Base-by-base conservation (phyloP, 306 rosid species). In the Cucurbita pepo region DNA sequence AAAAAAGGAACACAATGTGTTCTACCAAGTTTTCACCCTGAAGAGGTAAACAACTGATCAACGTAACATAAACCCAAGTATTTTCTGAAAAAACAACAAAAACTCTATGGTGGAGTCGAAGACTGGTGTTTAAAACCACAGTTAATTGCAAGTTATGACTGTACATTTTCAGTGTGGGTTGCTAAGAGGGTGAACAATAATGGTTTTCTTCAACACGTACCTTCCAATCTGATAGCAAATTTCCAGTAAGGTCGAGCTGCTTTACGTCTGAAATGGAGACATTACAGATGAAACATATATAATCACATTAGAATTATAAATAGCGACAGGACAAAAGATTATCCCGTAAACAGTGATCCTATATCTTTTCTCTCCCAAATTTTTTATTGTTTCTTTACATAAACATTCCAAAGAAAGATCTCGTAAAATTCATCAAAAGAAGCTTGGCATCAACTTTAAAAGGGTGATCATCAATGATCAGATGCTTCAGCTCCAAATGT, bases 171-270 rank as follows among this genome's bases (percentile, higher is more conserved):
- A 71, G 67, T 60, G 71, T 63, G 74, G 3, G 52, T 75, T 51
- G 73, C 45, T 40, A 41, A 56, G 71, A 67, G 43, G 38, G 50
- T 13, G 41, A 38, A 81, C 18, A 48, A 4, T 7, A 69, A 77
- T 79, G 69, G 30, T 78, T 41, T 61, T 75, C 81, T 43, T 53
- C 8, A 43, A 60, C 74, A 76, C 67, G 71, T 82, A 93, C 98
- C 97, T 83, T 87, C 98, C 98, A 90, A 63, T 90, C 88, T 11
- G 88, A 89, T 58, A 94, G 85, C 70, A 94, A 82, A 85, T 90
- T 94, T 84, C 97, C 97, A 18, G 95, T 89, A 81, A 90, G 84
- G 82, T 90, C 97, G 72, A 94, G 96, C 86, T 85, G 91, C 82
- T 80, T 86, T 52, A 90, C 64, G 83, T 87, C 98, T 93, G 84